Percentiles rank a stretch among this genome's conserved stretches.
Conservation (phyloP, 2,329 filamentous ascomycete genomes). For the Diaporthe destruens region DNA sequence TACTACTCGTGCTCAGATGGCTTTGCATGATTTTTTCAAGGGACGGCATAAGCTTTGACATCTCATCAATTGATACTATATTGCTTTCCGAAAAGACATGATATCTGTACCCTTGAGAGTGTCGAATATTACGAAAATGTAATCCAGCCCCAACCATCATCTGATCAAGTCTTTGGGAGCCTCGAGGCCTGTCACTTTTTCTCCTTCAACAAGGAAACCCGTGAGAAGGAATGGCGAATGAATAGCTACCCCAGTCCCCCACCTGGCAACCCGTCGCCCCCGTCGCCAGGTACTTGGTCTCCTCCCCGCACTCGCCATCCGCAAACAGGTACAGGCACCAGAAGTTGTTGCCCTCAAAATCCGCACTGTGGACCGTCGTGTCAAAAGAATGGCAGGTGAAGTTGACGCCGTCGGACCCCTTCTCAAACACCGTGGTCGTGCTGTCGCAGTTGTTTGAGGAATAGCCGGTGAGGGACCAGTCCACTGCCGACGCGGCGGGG, state of each 20-base stretch:
- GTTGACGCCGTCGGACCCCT: conserved; percentile 21
- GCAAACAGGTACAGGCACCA: conserved; percentile 14
- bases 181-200: too few species aligned
- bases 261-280: conserved; percentile 17
- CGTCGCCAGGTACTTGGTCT: conserved; percentile 22
- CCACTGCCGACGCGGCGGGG: neutral
- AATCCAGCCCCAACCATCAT: too few species aligned
- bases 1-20: too few species aligned
- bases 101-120: too few species aligned
- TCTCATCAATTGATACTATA: too few species aligned
- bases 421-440: conserved; percentile 14
- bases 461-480: conserved; percentile 28
- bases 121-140: too few species aligned
- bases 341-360: conserved; percentile 24
- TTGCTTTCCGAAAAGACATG: too few species aligned
- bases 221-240: conserved; percentile 12
- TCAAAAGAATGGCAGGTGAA: conserved; percentile 18
- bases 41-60: too few species aligned
- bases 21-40: too few species aligned
- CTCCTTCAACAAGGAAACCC: neutral
- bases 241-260: conserved; percentile 18
- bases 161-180: too few species aligned
- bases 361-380: neutral
- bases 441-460: conserved; percentile 5
- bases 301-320: neutral